Evolutionary conservation across 129 eudicot species (phyloP).

Genomic region (Artemisia annua): DNA sequence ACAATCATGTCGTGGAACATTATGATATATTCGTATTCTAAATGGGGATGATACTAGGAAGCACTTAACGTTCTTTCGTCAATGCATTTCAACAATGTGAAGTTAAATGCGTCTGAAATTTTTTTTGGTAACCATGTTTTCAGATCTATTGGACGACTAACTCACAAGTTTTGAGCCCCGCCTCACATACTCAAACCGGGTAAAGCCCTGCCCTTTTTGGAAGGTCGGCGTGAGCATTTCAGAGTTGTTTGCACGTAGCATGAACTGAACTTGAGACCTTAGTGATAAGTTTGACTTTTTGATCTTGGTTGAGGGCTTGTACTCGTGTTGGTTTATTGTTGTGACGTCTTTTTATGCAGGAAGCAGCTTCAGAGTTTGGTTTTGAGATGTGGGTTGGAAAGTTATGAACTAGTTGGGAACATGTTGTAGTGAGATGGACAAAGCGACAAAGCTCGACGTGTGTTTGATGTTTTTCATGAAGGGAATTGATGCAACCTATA

Average conservation of each 20-base stretch:
- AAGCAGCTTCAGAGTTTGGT: constrained; percentile 61
- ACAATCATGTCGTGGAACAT: constrained; percentile 70
- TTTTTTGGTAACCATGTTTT: not conserved
- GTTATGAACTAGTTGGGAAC: constrained; percentile 57
- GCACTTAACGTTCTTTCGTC: constrained; percentile 45
- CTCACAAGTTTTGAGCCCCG: too few relatives aligned
- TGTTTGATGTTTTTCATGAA: constrained; percentile 54
- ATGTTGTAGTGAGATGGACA: constrained; percentile 42
- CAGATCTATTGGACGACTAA: too few relatives aligned
- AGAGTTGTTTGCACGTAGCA: too few relatives aligned
- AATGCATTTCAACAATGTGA: constrained; percentile 48
- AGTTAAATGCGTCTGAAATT: constrained; percentile 51
- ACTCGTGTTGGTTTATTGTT: constrained; percentile 34
- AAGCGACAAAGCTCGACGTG: constrained; percentile 42
- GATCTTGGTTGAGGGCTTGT: constrained; percentile 45
- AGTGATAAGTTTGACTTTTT: constrained; percentile 23
- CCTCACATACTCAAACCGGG: too few relatives aligned
- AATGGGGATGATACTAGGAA: constrained; percentile 37
- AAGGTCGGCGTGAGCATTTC: too few relatives aligned
- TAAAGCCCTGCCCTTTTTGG: too few relatives aligned
- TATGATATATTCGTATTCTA: constrained; percentile 61
- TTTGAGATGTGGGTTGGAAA: constrained; percentile 47
- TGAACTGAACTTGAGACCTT: too few relatives aligned
- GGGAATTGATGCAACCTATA: too few relatives aligned
- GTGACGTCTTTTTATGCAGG: constrained; percentile 27